A percentile compares a stretch with the other conserved stretches of the same genome.
These are phyloP conservation scores for Dimargaris cristalligena DNA, from an alignment of 192 early-diverging fungal genomes.

Conservation along the genomic window DNA sequence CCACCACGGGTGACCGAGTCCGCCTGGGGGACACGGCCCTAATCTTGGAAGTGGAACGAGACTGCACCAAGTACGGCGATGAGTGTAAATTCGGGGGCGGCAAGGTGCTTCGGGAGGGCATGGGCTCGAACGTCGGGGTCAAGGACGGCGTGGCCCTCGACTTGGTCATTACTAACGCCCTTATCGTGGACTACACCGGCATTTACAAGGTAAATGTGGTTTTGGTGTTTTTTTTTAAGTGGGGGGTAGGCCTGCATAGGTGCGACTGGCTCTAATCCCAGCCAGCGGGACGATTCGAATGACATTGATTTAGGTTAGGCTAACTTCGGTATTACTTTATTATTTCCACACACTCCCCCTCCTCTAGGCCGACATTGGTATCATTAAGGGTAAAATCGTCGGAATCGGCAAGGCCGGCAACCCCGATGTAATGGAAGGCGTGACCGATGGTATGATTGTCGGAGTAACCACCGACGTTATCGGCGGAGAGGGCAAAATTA, in stretches of 20 bases:
- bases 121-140: conserved; percentile 70
- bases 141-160: conserved; percentile 60
- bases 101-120: conserved; percentile 86
- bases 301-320: too few species aligned
- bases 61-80: conserved; percentile 83
- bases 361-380: conserved; percentile 77
- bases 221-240: too few species aligned
- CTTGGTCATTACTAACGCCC: conserved; percentile 85
- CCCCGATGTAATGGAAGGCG: conserved; percentile 89
- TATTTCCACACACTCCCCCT: too few species aligned
- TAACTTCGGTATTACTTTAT: too few species aligned
- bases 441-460: conserved; percentile 75
- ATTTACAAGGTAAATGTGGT: conserved; percentile 78
- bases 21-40: conserved; percentile 73
- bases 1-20: conserved; percentile 79
- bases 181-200: conserved; percentile 85
- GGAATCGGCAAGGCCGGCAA: conserved; percentile 96
- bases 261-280: too few species aligned
- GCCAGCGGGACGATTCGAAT: too few species aligned
- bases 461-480: conserved; percentile 83
- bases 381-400: conserved; percentile 67
- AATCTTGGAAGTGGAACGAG: conserved; percentile 75
- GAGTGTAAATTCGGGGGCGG: conserved; percentile 95
- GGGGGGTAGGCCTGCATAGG: too few species aligned
- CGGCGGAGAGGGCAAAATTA: conserved; percentile 77